Evolutionary conservation across 768 basidiomycete species (phyloP).

Genomic region (Serendipita indica): DNA sequence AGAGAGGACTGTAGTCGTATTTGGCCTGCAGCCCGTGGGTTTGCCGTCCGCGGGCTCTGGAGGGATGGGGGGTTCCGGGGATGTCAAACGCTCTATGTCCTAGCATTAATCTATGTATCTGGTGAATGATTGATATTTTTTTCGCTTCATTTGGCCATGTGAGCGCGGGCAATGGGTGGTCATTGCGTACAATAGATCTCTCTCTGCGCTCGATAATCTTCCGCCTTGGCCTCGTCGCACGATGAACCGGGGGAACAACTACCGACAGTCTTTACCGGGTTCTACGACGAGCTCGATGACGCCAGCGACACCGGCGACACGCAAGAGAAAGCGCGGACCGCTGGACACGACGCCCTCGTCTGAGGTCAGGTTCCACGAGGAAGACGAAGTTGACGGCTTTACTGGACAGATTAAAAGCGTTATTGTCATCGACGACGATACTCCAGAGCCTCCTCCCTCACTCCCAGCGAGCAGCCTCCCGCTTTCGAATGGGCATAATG

Average conservation of each 20-base stretch:
- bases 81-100: too few relatives aligned
- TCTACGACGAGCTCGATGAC: constrained; percentile 10
- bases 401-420: constrained; percentile 61
- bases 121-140: background rate
- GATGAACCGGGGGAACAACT: constrained; percentile 4
- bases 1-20: too few relatives aligned
- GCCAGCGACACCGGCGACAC: constrained; percentile 50
- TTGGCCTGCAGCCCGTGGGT: too few relatives aligned
- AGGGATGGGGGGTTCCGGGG: too few relatives aligned
- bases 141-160: background rate
- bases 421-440: constrained; percentile 83
- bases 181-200: constrained; percentile 1
- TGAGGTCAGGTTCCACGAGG: constrained; percentile 76
- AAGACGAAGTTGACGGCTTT: constrained; percentile 68
- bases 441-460: constrained; percentile 39
- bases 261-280: constrained; percentile 7
- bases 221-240: background rate
- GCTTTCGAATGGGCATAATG: constrained; percentile 32
- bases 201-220: background rate
- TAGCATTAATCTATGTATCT: too few relatives aligned
- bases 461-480: constrained; percentile 54
- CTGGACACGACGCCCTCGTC: constrained; percentile 41
- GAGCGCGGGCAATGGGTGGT: too few relatives aligned
- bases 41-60: too few relatives aligned
- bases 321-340: constrained; percentile 57